These are phyloP conservation scores for Albizia julibrissin DNA, from an alignment of 306 rosid species.

Conservation along the genomic window DNA sequence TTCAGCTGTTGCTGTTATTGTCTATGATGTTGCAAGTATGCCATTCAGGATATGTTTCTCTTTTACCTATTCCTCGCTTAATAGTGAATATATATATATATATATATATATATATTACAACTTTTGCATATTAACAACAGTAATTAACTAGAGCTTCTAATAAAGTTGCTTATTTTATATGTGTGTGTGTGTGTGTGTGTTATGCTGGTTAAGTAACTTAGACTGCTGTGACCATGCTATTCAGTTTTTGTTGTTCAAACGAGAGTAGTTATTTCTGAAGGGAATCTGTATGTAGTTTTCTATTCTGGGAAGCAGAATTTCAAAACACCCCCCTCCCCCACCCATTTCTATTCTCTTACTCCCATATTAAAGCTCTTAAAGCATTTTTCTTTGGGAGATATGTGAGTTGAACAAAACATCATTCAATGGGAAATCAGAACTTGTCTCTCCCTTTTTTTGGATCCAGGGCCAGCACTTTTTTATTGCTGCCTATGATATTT, in stretches of 20 bases:
- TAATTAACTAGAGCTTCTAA: neutral
- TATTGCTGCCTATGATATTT: neutral
- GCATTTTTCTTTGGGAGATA: neutral
- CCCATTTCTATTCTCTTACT: neutral
- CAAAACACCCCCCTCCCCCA: neutral
- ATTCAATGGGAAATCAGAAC: neutral
- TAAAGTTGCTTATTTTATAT: neutral
- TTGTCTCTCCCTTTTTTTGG: neutral
- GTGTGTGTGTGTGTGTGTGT: neutral
- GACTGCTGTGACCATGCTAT: conserved; percentile 24
- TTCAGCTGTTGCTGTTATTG: conserved; percentile 55
- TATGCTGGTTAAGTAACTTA: neutral
- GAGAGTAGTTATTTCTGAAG: conserved; percentile 15
- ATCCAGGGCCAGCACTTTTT: neutral
- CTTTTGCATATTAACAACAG: conserved; percentile 3
- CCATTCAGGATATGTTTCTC: conserved; percentile 17
- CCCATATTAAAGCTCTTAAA: neutral
- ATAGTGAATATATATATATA: neutral
- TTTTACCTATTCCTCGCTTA: conserved; percentile 15
- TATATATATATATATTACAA: too few species aligned
- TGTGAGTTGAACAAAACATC: neutral
- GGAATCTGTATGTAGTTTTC: conserved; percentile 1
- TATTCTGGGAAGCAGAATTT: conserved; percentile 11
- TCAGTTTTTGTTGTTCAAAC: conserved; percentile 16
- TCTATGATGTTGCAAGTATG: conserved; percentile 61